phyloP scores from a whole-genome alignment of 805 yeast species.

The Candida takata region DNA sequence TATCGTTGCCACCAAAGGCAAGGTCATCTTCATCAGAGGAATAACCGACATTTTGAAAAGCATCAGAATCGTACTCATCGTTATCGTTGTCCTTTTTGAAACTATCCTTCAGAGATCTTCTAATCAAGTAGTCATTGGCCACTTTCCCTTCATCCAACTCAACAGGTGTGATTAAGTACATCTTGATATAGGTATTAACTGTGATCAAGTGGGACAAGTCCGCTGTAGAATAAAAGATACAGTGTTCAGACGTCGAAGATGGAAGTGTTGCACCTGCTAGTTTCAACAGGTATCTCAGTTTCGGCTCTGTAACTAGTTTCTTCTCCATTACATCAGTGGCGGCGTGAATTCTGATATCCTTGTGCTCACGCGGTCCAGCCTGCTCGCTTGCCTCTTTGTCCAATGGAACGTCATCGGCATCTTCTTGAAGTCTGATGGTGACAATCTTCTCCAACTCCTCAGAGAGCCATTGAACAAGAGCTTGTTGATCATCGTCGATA shows the following conservation, averaged over 20 bases:
- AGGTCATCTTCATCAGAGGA: slow-evolving; percentile 32
- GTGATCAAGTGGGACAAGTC: slow-evolving; percentile 28
- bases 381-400: slow-evolving; percentile 4
- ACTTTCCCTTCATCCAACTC: slow-evolving; percentile 28
- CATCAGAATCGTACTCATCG: slow-evolving; percentile 31
- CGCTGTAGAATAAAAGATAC: slow-evolving; percentile 30
- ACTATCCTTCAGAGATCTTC: slow-evolving; percentile 24
- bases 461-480: slow-evolving; percentile 38
- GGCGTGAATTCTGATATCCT: slow-evolving; percentile 13
- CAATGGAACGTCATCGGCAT: slow-evolving; percentile 5
- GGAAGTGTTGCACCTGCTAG: slow-evolving; percentile 42
- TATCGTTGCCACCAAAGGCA: slow-evolving; percentile 23
- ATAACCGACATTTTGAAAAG: slow-evolving; percentile 15
- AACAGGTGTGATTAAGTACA: slow-evolving; percentile 33
- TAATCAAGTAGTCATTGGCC: slow-evolving; percentile 29
- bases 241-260: slow-evolving; percentile 30
- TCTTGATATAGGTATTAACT: slow-evolving; percentile 32
- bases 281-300: slow-evolving; percentile 40
- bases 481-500: slow-evolving; percentile 36
- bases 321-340: slow-evolving; percentile 18
- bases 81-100: slow-evolving; percentile 32
- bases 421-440: slow-evolving; percentile 20
- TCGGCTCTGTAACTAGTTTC: slow-evolving; percentile 39
- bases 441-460: slow-evolving; percentile 30
- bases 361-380: slow-evolving; percentile 3